Base-by-base conservation (phyloP, 345 rosid species). In the Microthlaspi erraticum region DNA sequence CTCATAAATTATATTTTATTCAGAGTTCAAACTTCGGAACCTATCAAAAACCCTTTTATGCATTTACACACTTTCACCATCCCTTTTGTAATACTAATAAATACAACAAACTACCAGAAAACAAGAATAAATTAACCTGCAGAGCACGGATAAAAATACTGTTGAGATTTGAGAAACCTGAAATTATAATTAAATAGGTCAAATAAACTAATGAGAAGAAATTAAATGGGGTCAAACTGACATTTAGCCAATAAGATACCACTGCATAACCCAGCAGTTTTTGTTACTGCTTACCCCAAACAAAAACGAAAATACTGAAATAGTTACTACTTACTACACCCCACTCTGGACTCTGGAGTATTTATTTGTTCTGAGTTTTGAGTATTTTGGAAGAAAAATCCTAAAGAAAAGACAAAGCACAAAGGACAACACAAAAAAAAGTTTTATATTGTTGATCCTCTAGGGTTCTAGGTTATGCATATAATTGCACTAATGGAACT, bases 161-260 rank as follows among this genome's bases (percentile, higher is more conserved):
- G 44, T 67, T 54, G 38, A n/a, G n/a, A n/a, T n/a, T 67, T 54
- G 38, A 43, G 34, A 44, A 75, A 60, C 46, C 41, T 66, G 61
- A 59, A 64, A 37, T 31, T 19, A 46, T 5, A 49, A 13, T 58
- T 49, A 17, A 66, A 43, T 37, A 46, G 65, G 58, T 64, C 64
- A 55, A 55, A 43, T 20, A 34, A 42, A 29, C 33, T 57, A 58
- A 60, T 8, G 5, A 26, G 29, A 49, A 2, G 4, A 45, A 73
- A 50, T n/a, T 66, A 46, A 65, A 59, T 74, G 55, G 55, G 23
- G 78, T 74, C 78, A 67, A 74, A 53, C 78, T 75, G 78, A 60
- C 74, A 61, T 61, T 68, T 44, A 26, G 41, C 64, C 68, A 68
- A 61, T 68, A 17, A 75, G 58, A 61, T 54, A 68, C 20, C 64